Percentiles rank a stretch among this genome's conserved stretches.
These are phyloP conservation scores for Cladosporium phlei DNA, from an alignment of 2,329 filamentous ascomycete species.

Conservation along the genomic window DNA sequence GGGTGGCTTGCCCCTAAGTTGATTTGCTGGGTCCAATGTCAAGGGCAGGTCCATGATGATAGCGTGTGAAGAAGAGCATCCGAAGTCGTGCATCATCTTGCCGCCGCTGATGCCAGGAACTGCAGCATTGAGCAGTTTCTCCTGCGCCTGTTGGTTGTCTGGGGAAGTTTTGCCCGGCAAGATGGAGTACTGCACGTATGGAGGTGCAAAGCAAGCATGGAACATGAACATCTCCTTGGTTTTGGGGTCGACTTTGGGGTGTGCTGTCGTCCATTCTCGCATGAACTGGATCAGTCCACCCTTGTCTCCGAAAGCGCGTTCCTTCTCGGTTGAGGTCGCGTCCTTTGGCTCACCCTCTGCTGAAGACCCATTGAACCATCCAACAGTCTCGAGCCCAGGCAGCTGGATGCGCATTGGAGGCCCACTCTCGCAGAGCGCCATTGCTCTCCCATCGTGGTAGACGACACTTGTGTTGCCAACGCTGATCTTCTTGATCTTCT, in stretches of 20 bases:
- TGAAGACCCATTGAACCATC: slow-evolving; percentile 61
- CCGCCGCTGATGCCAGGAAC: slow-evolving; percentile 59
- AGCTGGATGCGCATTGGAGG: slow-evolving; percentile 63
- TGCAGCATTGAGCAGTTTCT: slow-evolving; percentile 47
- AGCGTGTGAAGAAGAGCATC: slow-evolving; percentile 58
- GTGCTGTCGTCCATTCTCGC: slow-evolving; percentile 66
- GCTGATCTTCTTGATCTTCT: slow-evolving; percentile 61
- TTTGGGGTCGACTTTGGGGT: slow-evolving; percentile 61
- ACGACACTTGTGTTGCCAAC: slow-evolving; percentile 64
- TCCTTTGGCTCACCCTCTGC: slow-evolving; percentile 49
- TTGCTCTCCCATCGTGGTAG: slow-evolving; percentile 63
- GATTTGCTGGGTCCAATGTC: slow-evolving; percentile 59
- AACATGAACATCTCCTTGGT: slow-evolving; percentile 65
- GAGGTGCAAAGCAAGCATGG: slow-evolving; percentile 60
- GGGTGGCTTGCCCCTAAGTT: slow-evolving; percentile 52
- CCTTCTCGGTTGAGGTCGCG: slow-evolving; percentile 13
- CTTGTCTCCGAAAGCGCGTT: slow-evolving; percentile 25
- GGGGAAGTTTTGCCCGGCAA: slow-evolving; percentile 35
- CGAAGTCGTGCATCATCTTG: slow-evolving; percentile 75
- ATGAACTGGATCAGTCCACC: slow-evolving; percentile 55
- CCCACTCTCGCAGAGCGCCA: slow-evolving; percentile 68
- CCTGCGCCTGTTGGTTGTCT: background rate
- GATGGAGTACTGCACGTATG: slow-evolving; percentile 64
- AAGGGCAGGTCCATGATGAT: slow-evolving; percentile 67
- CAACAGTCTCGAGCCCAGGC: slow-evolving; percentile 61